phyloP scores from a whole-genome alignment of 352 stramenopile genomes.

The Albugo laibachii region DNA sequence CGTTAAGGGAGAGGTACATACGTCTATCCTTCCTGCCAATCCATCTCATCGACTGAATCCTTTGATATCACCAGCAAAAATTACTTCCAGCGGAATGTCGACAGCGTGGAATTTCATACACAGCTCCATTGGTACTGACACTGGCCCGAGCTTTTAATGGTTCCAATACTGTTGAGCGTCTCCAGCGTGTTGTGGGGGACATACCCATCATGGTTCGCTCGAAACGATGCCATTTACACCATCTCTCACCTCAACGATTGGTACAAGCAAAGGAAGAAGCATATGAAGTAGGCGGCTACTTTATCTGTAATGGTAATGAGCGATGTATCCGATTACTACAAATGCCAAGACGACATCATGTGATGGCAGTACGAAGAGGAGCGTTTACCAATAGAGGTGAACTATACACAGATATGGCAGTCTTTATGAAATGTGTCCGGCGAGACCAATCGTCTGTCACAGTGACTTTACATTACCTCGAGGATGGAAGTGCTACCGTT shows the following conservation, averaged over 20 bases:
- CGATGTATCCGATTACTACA: conserved; percentile 95
- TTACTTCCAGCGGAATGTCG: conserved; percentile 89
- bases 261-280: conserved; percentile 82
- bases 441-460: conserved; percentile 92
- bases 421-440: conserved; percentile 93
- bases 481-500: conserved; percentile 91
- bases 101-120: conserved; percentile 93
- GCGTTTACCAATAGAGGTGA: conserved; percentile 95
- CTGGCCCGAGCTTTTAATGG: conserved; percentile 58
- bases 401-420: conserved; percentile 92
- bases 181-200: conserved; percentile 81
- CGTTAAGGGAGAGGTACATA: conserved; percentile 37
- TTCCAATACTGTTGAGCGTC: conserved; percentile 65
- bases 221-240: conserved; percentile 88
- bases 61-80: conserved; percentile 20
- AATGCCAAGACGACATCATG: conserved; percentile 76
- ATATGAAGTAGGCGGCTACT: conserved; percentile 98
- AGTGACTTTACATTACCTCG: conserved; percentile 97
- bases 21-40: background rate
- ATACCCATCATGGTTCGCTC: conserved; percentile 97
- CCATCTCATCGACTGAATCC: background rate
- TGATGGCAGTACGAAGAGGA: conserved; percentile 89
- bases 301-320: conserved; percentile 99
- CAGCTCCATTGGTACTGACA: conserved; percentile 85
- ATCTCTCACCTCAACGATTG: conserved; percentile 70